Conservation (phyloP, 2,329 filamentous ascomycete species). For the Nigrospora osmanthi region DNA sequence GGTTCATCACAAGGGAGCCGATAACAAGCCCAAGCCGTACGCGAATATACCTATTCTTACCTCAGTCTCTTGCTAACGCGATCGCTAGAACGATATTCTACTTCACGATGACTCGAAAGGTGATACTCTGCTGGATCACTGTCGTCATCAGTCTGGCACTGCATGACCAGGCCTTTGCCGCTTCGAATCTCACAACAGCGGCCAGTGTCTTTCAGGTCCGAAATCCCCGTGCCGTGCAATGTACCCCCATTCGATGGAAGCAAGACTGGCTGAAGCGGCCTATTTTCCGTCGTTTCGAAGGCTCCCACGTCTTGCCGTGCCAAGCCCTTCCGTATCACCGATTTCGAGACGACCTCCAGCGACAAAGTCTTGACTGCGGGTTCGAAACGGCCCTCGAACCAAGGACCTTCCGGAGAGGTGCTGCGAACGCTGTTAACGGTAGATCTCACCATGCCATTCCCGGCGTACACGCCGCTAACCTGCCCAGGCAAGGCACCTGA, state of each 20-base stretch:
- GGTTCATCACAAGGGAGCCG: constrained; percentile 18
- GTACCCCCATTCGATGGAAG: neutral
- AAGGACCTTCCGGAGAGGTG: constrained; percentile 10
- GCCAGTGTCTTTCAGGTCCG: constrained; percentile 9
- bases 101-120: constrained; percentile 14
- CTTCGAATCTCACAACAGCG: constrained; percentile 11
- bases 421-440: constrained; percentile 14
- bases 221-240: neutral
- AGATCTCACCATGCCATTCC: constrained; percentile 3
- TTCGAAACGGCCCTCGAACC: constrained; percentile 10
- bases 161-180: constrained; percentile 14
- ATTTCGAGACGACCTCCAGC: constrained; percentile 16
- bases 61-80: constrained; percentile 3
- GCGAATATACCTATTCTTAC: neutral
- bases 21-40: constrained; percentile 21
- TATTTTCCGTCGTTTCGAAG: neutral
- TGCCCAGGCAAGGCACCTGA: constrained; percentile 13
- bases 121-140: constrained; percentile 17
- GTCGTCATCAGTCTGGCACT: constrained; percentile 16
- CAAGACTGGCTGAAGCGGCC: neutral
- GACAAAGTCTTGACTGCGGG: constrained; percentile 14
- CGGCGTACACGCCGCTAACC: constrained; percentile 1
- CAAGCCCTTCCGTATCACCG: constrained; percentile 16
- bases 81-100: constrained; percentile 18
- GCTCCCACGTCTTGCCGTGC: neutral